Evolutionary conservation across 2,329 filamentous ascomycete species (phyloP), one percentile per base, ranked within the genome.

Genomic region (Paraphoma sp.): DNA sequence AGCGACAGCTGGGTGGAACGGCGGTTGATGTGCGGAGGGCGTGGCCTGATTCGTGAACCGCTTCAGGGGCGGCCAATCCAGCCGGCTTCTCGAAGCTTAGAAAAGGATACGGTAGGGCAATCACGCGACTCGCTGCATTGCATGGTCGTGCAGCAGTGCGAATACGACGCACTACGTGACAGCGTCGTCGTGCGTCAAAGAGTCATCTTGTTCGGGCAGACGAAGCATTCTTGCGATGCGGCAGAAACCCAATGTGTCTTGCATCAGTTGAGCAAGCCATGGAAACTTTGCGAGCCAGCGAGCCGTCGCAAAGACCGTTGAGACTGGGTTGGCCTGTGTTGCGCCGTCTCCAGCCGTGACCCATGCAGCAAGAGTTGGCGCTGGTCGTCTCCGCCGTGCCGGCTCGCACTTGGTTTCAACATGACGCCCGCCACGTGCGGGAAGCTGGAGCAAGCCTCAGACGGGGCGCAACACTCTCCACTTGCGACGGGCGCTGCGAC

Each of bases 21-120:
- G 48, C 51, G 50, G 45, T 42, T 53, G 64, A 59, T 58, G 59
- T 66, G 66, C 63, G 65, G 64, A 62, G 60, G 57, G 54, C 7
- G 55, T 60, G 56, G 51, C 47, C 41, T 71, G 69, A 73, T 71
- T 69, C 56, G 70, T 64, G 59, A 65, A 57, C 49, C 46, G 43
- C 36, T 45, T 62, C 69, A 69, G 65, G 69, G 70, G 65, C 62
- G 48, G 46, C 45, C 31, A 59, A 63, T 53, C 49, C 54, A 60
- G 60, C 54, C 53, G 56, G 54, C 66, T 74, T 72, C 69, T 70
- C 65, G 69, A 73, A 69, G 58, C 56, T 51, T 57, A 57, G 59
- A 58, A 63, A 63, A 53, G 43, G 23, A 36, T 31, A 38, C 51
- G 53, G 51, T 23, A 54, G 36, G 57, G 51, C 52, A 56, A 57